These are phyloP conservation scores for Halophytophthora batemanensis DNA, from an alignment of 352 stramenopile genomes.

Conservation along the genomic window DNA sequence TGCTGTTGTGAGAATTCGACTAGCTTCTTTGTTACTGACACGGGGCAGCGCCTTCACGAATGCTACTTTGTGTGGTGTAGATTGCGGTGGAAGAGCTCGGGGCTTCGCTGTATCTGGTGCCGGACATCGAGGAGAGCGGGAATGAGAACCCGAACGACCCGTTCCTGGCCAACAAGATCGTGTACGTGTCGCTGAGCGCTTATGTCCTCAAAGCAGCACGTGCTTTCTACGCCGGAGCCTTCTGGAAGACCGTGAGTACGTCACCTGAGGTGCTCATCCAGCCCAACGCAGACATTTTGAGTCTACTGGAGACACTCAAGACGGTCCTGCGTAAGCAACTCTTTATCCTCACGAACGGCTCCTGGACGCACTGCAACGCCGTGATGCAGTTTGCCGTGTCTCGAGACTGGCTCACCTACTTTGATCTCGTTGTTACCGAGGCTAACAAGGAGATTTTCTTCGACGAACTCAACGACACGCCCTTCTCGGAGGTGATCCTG, in stretches of 20 bases:
- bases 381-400: slow-evolving; percentile 49
- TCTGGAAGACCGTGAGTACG: slow-evolving; percentile 44
- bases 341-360: slow-evolving; percentile 53
- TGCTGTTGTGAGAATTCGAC: not conserved
- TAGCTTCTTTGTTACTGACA: too few relatives aligned
- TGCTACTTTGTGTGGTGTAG: slow-evolving; percentile 9
- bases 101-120: slow-evolving; percentile 34
- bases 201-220: slow-evolving; percentile 36
- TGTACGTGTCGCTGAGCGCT: slow-evolving; percentile 41
- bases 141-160: slow-evolving; percentile 40
- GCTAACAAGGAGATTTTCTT: slow-evolving; percentile 57
- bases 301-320: slow-evolving; percentile 31
- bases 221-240: slow-evolving; percentile 44
- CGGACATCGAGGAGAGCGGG: slow-evolving; percentile 29
- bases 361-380: slow-evolving; percentile 52
- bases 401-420: slow-evolving; percentile 43
- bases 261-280: slow-evolving; percentile 42
- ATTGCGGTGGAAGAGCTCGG: slow-evolving; percentile 45
- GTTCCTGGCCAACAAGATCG: slow-evolving; percentile 38
- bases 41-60: not conserved
- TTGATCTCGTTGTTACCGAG: slow-evolving; percentile 48
- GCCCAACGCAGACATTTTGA: slow-evolving; percentile 39
- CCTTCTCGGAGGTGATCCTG: slow-evolving; percentile 23
- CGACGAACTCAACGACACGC: slow-evolving; percentile 42
- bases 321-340: slow-evolving; percentile 30